Evolutionary conservation across 148 eudicot genomes (phyloP), one percentile per base, ranked within the genome.

Genomic region (Silene latifolia): DNA sequence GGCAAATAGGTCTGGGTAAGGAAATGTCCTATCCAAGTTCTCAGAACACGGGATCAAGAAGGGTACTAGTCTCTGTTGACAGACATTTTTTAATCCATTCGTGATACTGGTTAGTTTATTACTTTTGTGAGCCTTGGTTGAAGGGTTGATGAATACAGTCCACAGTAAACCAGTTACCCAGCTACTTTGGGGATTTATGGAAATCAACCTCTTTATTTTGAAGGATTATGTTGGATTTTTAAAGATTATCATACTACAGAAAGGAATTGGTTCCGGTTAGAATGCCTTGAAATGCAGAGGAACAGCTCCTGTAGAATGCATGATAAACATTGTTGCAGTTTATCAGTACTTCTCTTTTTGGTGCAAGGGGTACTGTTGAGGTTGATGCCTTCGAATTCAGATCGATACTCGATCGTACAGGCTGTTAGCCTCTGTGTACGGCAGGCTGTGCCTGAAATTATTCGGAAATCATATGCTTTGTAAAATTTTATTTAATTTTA

Each of bases 1-100:
- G 80, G 80, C 35, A 27, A 27, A 67, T 51, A 73, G 67, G 76
- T 73, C 62, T 66, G 75, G 59, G 39, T 63, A 15, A n/a, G 8
- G 8, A 44, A 5, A 3, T 6, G 9, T 32, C 21, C 8, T 35
- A 39, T 8, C 44, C 8, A 39, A 39, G 44, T 39, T 39, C 5
- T 35, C 39, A 35, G 2, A 35, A 35, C 39, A 35, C 4, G 39
- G 5, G 39, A 35, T 35, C 39, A 35, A 35, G 6, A 5, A 35
- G 4, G 5, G n/a, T n/a, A n/a, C n/a, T n/a, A n/a, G n/a, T n/a
- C n/a, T n/a, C n/a, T n/a, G n/a, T n/a, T n/a, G n/a, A n/a, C n/a
- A n/a, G n/a, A n/a, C n/a, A n/a, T n/a, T n/a, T n/a, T n/a, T n/a
- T n/a, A n/a, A n/a, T n/a, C n/a, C n/a, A n/a, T n/a, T n/a, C 4